Evolutionary conservation across 805 yeast genomes (phyloP).

Genomic region (Barnettozyma siamensis): DNA sequence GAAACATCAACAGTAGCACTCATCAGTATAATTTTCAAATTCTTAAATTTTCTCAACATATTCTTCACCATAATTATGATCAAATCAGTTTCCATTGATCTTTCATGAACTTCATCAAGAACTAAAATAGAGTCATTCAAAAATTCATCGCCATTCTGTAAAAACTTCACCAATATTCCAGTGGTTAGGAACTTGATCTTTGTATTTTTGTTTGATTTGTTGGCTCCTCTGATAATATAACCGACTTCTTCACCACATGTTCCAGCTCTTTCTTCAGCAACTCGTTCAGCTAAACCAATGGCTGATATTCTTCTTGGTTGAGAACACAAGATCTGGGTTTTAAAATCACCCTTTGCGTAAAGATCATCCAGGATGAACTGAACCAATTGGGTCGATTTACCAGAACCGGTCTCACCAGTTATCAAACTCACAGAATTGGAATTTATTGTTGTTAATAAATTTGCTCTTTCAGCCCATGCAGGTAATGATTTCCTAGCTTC

Average conservation of each 20-base stretch:
- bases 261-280: constrained; percentile 67
- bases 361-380: constrained; percentile 79
- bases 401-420: constrained; percentile 98
- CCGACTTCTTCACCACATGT: constrained; percentile 76
- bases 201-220: constrained; percentile 53
- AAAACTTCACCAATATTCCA: constrained; percentile 83
- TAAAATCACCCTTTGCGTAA: constrained; percentile 37
- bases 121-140: constrained; percentile 60
- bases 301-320: constrained; percentile 97
- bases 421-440: constrained; percentile 63
- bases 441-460: constrained; percentile 51
- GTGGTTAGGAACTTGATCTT: constrained; percentile 86
- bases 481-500: constrained; percentile 56
- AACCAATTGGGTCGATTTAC: constrained; percentile 91
- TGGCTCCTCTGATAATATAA: constrained; percentile 86
- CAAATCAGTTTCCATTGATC: constrained; percentile 88
- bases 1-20: constrained; percentile 85
- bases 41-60: constrained; percentile 39
- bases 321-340: constrained; percentile 70
- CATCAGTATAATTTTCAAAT: constrained; percentile 74
- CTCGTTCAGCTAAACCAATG: constrained; percentile 89
- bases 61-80: constrained; percentile 70
- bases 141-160: constrained; percentile 47
- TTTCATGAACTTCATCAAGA: constrained; percentile 95
- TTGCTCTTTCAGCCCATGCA: constrained; percentile 68